phyloP scores from a whole-genome alignment of 179 eudicot genomes.

The Heliamphora pulchella region DNA sequence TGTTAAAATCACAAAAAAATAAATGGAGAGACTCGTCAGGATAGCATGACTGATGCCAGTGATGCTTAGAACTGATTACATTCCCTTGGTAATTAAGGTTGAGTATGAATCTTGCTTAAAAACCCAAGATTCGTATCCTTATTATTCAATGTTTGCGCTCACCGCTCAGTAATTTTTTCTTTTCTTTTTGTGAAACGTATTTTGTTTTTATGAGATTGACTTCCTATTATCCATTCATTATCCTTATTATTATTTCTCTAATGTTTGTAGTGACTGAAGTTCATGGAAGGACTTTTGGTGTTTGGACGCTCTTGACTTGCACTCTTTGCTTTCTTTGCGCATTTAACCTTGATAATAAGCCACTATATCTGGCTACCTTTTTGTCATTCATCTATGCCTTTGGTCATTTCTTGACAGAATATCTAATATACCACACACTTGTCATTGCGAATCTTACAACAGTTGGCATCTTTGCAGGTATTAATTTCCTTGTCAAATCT shows the following conservation, averaged over 20 bases:
- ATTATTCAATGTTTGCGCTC: not conserved
- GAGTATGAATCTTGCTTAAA: not conserved
- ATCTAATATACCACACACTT: slow-evolving; percentile 76
- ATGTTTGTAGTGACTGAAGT: slow-evolving; percentile 74
- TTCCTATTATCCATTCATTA: not conserved
- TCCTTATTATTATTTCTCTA: slow-evolving; percentile 1
- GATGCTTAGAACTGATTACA: not conserved
- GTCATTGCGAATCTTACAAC: slow-evolving; percentile 69
- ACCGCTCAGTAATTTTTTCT: not conserved
- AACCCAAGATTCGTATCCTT: not conserved
- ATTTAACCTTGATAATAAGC: slow-evolving; percentile 88
- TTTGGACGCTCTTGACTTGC: slow-evolving; percentile 96
- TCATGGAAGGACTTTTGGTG: slow-evolving; percentile 98
- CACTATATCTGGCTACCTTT: slow-evolving; percentile 73
- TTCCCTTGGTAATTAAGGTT: not conserved
- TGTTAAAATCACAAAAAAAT: not conserved
- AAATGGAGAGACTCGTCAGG: too few relatives aligned
- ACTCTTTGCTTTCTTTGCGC: slow-evolving; percentile 97
- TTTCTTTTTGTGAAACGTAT: not conserved
- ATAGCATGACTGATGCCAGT: slow-evolving; percentile 5
- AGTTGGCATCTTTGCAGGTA: slow-evolving; percentile 97
- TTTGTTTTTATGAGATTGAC: not conserved
- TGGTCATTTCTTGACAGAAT: slow-evolving; percentile 88
- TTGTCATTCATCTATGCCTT: slow-evolving; percentile 80
- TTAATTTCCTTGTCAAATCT: not conserved